These are phyloP conservation scores for Fusarium sp. DNA, from an alignment of 2,329 filamentous ascomycete species.

Conservation along the genomic window DNA sequence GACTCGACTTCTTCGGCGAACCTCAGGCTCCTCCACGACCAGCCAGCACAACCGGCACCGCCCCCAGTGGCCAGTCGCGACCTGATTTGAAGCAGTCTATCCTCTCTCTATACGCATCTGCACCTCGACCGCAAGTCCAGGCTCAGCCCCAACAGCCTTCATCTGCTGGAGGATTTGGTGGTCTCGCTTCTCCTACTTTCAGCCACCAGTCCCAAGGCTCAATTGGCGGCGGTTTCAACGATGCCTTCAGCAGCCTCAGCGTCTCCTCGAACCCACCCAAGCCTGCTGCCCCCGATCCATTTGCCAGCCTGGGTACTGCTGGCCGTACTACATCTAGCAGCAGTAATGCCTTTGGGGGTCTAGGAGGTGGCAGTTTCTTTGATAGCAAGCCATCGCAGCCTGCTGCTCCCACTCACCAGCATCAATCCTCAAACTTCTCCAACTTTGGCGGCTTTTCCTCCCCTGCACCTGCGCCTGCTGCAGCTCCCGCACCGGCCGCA, in stretches of 20 bases:
- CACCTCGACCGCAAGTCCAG: conserved; percentile 78
- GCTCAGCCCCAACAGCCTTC: conserved; percentile 59
- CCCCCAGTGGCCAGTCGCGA: conserved; percentile 74
- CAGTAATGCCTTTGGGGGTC: conserved; percentile 60
- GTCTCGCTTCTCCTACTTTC: conserved; percentile 69
- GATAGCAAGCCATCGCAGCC: conserved; percentile 75
- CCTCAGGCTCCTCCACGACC: conserved; percentile 79
- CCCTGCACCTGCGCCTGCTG: conserved; percentile 54
- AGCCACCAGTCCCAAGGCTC: conserved; percentile 63
- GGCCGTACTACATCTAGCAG: conserved; percentile 52
- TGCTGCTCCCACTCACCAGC: conserved; percentile 61
- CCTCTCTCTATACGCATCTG: conserved; percentile 89
- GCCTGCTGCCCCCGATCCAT: conserved; percentile 61
- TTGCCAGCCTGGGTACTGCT: conserved; percentile 66
- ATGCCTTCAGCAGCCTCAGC: conserved; percentile 73
- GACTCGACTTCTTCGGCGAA: conserved; percentile 90
- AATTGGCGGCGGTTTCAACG: conserved; percentile 77
- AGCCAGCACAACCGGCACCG: conserved; percentile 80
- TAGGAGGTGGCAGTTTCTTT: conserved; percentile 86
- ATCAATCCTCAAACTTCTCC: conserved; percentile 67
- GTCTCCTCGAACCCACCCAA: conserved; percentile 61
- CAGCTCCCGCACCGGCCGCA: conserved; percentile 50
- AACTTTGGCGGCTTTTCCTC: conserved; percentile 73
- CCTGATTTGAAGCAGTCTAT: conserved; percentile 98
- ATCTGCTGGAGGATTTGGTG: conserved; percentile 74